A percentile compares a stretch with the other conserved stretches of the same genome.
phyloP scores from a whole-genome alignment of 2,329 filamentous ascomycete species.

The Pseudogymnoascus sp. region DNA sequence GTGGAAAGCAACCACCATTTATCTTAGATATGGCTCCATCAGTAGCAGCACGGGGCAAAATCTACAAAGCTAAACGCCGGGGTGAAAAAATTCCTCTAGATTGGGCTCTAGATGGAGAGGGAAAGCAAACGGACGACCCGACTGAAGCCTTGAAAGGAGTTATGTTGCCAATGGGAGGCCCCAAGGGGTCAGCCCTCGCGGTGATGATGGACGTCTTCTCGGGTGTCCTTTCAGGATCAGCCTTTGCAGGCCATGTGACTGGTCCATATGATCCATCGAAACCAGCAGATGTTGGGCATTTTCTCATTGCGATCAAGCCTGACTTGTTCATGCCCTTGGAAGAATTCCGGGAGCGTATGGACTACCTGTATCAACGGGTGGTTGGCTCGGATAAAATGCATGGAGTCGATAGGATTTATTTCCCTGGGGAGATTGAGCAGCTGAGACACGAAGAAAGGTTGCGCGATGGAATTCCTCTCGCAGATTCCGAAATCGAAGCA shows the following conservation, averaged over 20 bases:
- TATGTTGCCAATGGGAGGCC: conserved; percentile 47
- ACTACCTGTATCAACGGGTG: conserved; percentile 48
- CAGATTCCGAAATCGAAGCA: conserved; percentile 49
- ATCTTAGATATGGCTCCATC: conserved; percentile 32
- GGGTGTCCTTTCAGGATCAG: conserved; percentile 50
- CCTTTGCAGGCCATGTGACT: conserved; percentile 51
- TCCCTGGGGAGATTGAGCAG: conserved; percentile 58
- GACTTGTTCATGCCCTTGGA: conserved; percentile 67
- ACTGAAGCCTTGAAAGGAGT: conserved; percentile 21
- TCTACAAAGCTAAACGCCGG: conserved; percentile 23
- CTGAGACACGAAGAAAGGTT: conserved; percentile 45
- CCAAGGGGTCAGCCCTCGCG: conserved; percentile 52
- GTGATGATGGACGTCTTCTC: conserved; percentile 62
- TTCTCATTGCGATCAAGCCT: conserved; percentile 68
- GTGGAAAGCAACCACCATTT: conserved; percentile 52
- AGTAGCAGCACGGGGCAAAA: conserved; percentile 26
- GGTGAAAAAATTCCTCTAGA: conserved; percentile 25
- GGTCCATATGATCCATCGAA: conserved; percentile 50
- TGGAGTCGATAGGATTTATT: conserved; percentile 54
- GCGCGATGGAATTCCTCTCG: conserved; percentile 53
- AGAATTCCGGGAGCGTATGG: conserved; percentile 60
- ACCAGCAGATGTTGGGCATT: conserved; percentile 64
- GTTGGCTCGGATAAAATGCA: conserved; percentile 48
- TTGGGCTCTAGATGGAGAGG: conserved; percentile 24
- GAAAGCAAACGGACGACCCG: conserved; percentile 22